Percentiles rank a stretch among this genome's conserved stretches.
phyloP scores from a whole-genome alignment of 768 basidiomycete species.

The Leccinum uliginosum region DNA sequence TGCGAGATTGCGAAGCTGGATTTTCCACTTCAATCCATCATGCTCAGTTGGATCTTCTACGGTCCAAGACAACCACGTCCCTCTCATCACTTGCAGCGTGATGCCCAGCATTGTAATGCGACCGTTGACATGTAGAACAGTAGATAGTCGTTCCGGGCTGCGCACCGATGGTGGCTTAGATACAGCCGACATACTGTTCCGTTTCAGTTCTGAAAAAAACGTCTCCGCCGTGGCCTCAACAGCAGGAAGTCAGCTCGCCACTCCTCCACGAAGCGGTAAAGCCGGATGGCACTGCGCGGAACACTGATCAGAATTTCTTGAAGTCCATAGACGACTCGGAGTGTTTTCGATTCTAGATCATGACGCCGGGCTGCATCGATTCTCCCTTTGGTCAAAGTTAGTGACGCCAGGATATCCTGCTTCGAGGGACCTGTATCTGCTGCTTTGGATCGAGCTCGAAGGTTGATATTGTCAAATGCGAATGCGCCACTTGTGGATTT shows the following conservation, averaged over 20 bases:
- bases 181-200: constrained; percentile 35
- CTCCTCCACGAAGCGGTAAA: constrained; percentile 76
- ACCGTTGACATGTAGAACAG: constrained; percentile 47
- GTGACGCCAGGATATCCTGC: constrained; percentile 58
- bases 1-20: constrained; percentile 69
- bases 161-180: constrained; percentile 25
- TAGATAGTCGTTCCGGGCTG: constrained; percentile 6
- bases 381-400: constrained; percentile 45
- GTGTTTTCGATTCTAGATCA: constrained; percentile 38
- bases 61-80: constrained; percentile 82
- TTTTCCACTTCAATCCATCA: constrained; percentile 54
- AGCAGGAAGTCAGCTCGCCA: constrained; percentile 80
- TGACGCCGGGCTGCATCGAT: constrained; percentile 44
- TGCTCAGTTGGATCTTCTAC: constrained; percentile 43
- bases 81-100: constrained; percentile 80
- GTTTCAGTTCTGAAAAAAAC: constrained; percentile 59
- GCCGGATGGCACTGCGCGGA: constrained; percentile 75
- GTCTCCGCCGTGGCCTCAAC: constrained; percentile 64
- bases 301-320: constrained; percentile 52
- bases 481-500: constrained; percentile 46
- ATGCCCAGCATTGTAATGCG: constrained; percentile 49
- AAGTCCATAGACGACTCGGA: constrained; percentile 43
- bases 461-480: constrained; percentile 46
- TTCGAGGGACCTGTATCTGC: constrained; percentile 37
- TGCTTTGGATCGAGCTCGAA: constrained; percentile 54